Conservation (phyloP, 169 alveolate genomes). For the Eimeria falciformis region DNA sequence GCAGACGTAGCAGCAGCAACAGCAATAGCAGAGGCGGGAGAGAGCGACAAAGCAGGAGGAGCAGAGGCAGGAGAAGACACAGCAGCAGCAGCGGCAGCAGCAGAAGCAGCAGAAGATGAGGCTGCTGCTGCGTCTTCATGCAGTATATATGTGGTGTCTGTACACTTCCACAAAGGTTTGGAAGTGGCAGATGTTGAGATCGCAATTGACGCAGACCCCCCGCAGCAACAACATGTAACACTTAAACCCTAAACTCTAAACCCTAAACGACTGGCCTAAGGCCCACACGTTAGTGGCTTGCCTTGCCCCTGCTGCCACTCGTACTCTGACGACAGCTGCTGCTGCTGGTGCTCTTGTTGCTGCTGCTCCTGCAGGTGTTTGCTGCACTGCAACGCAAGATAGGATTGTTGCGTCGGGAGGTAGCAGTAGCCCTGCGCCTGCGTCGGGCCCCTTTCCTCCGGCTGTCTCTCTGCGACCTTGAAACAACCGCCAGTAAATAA, state of each 20-base stretch:
- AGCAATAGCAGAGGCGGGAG: background rate
- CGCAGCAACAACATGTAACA: background rate
- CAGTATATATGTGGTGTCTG: conserved; percentile 36
- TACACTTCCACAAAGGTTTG: background rate
- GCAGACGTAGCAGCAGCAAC: background rate
- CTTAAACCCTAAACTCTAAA: conserved; percentile 43
- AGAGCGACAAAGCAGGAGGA: background rate
- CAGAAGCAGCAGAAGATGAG: background rate
- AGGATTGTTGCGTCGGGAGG: background rate
- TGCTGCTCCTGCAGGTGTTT: background rate
- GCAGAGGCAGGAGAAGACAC: background rate
- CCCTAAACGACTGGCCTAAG: background rate
- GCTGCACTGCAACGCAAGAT: conserved; percentile 29
- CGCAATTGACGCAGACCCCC: background rate
- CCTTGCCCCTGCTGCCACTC: background rate
- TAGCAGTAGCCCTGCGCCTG: background rate
- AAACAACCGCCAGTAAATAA: background rate
- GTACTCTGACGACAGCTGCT: background rate
- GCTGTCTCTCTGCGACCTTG: conserved; percentile 13
- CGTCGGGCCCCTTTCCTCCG: conserved; percentile 7
- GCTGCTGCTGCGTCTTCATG: conserved; percentile 24
- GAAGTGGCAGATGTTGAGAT: conserved; percentile 21
- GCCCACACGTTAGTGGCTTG: background rate
- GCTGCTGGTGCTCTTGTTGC: background rate
- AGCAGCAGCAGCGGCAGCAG: conserved; percentile 16